Base-by-base conservation (phyloP, 2,329 filamentous ascomycete genomes). In the Helminthosporium solani region DNA sequence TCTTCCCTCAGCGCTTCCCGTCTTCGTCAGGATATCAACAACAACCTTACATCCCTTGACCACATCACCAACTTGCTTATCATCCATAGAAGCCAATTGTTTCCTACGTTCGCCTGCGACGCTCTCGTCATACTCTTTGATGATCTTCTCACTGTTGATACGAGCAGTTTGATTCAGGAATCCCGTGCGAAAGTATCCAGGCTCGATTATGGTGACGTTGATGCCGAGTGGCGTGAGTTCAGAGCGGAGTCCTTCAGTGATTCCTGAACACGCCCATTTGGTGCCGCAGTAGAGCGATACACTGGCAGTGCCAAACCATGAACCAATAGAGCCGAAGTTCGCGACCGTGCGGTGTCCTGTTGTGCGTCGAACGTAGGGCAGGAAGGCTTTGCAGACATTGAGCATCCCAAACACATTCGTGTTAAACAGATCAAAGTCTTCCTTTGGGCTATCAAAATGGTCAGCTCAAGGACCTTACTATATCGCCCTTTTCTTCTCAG, bases 11-110 rank as follows among this genome's bases (percentile, higher is more conserved):
- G 71, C 78, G 19, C 69, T 67, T 0, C 80, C 81, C 2, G 68
- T 73, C 34, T 69, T 69, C 7, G 77, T 82, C 53, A 85, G 53
- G 12, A 81, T 69, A 52, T 85, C 81, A 4, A 84, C 72, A 21
- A 82, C 69, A 1, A 79, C 72, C 45, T 66, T 71, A 7, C 70
- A 67, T 0, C 77, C 82, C 68, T 83, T 83, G 15, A 63, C 65
- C 2, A 80, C 73, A 56, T 85, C 80, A 0, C 82, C 82, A 0
- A 70, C 73, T 66, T 84, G 80, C 0, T 75, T 73, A 14, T 75
- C 70, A 49, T 82, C 66, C 9, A 64, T 63, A 2, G 35, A 33
- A 2, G 63, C 60, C 25, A 80, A 48, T 2, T 44, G 33, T 15
- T 51, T 59, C 41, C 73, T 59, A 15, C 64, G 28, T 23, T 58